phyloP scores from a whole-genome alignment of 2,329 filamentous ascomycete species.

The Aureobasidium sp. region DNA sequence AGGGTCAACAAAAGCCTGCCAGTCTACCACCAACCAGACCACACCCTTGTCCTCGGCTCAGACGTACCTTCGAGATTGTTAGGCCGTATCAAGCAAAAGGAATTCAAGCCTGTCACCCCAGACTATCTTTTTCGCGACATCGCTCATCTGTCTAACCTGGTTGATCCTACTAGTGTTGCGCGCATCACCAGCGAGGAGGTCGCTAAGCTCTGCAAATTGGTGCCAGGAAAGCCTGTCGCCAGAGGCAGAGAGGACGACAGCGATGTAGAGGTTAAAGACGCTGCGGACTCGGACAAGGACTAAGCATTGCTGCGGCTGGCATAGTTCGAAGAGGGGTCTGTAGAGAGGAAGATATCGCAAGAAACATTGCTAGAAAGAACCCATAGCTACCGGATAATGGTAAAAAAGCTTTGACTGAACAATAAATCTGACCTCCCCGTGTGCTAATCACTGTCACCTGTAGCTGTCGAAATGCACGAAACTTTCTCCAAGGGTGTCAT shows the following conservation, averaged over 20 bases:
- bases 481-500: no score
- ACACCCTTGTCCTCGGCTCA: conserved; percentile 16
- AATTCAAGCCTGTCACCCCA: not conserved
- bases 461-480: no score
- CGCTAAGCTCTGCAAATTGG: not conserved
- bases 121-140: not conserved
- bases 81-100: not conserved
- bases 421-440: not conserved
- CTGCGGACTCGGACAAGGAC: not conserved
- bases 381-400: not conserved
- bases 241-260: not conserved
- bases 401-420: not conserved
- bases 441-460: no score
- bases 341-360: not conserved
- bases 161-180: not conserved
- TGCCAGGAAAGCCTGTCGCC: not conserved
- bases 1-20: conserved; percentile 5
- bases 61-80: not conserved
- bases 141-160: not conserved
- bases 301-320: not conserved
- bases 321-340: no score
- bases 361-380: not conserved
- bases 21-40: not conserved
- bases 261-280: not conserved
- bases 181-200: not conserved